A percentile compares a stretch with the other conserved stretches of the same genome.
Conservation (phyloP, 202 grass and related monocot genomes). For the Thinopyrum obtusiflorum region DNA sequence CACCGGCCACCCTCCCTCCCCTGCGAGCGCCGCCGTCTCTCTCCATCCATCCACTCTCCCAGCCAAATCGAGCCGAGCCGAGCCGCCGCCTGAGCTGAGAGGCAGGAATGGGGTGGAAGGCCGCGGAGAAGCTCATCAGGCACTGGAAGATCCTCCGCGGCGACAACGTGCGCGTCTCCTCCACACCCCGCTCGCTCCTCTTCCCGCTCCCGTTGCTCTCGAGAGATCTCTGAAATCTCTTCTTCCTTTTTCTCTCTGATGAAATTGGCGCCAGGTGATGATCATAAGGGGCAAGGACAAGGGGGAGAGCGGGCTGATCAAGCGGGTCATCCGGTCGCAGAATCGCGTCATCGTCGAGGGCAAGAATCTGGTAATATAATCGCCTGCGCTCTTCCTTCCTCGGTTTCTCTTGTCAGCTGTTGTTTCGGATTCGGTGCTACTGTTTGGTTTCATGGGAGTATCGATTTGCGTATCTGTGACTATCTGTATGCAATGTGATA, state of each 20-base stretch:
- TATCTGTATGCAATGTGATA: neutral
- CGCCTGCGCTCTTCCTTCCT: neutral
- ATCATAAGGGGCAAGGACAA: slow-evolving; percentile 94
- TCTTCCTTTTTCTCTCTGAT: too few species aligned
- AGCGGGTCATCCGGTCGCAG: slow-evolving; percentile 90
- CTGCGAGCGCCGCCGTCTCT: neutral
- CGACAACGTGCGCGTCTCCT: slow-evolving; percentile 53
- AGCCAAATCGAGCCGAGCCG: neutral
- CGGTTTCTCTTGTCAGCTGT: neutral
- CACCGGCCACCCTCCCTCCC: neutral
- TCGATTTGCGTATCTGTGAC: neutral
- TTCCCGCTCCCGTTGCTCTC: neutral
- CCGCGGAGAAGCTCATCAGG: slow-evolving; percentile 74
- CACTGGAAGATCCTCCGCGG: slow-evolving; percentile 97
- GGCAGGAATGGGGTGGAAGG: slow-evolving; percentile 83
- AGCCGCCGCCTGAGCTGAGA: neutral
- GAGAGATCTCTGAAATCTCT: neutral
- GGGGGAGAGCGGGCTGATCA: slow-evolving; percentile 79
- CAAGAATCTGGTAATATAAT: slow-evolving; percentile 80
- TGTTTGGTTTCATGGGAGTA: neutral
- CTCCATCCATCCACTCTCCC: neutral
- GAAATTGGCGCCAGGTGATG: slow-evolving; percentile 59
- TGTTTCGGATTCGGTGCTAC: neutral
- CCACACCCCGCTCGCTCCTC: neutral
- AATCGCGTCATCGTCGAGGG: slow-evolving; percentile 95